Percentiles rank a stretch among this genome's conserved stretches.
Conservation (phyloP, 331 rosid species). For the Pyrus hybrid region DNA sequence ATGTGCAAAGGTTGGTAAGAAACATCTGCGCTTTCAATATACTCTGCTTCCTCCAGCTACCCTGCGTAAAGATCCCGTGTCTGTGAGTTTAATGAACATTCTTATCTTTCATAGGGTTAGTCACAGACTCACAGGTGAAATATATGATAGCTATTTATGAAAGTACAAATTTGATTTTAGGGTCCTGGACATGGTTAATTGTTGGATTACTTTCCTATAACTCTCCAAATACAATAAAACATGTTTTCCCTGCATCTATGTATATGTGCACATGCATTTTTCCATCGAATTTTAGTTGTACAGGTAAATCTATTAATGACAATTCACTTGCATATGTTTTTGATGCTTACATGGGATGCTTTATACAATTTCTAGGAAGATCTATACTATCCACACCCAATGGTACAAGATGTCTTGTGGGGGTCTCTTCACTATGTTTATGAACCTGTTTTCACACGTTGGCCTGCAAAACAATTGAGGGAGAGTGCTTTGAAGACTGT, state of each 20-base stretch:
- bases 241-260: background rate
- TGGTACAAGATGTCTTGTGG: slow-evolving; percentile 32
- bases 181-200: background rate
- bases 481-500: slow-evolving; percentile 24
- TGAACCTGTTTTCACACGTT: slow-evolving; percentile 25
- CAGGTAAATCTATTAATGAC: background rate
- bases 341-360: slow-evolving; percentile 2
- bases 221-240: background rate
- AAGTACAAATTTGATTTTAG: background rate
- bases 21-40: background rate
- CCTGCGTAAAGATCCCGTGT: background rate
- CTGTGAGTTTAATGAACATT: background rate
- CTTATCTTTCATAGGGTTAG: background rate
- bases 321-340: background rate
- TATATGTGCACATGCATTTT: no score
- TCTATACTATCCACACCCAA: slow-evolving; percentile 29
- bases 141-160: background rate
- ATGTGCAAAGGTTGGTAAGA: slow-evolving; percentile 3
- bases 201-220: background rate
- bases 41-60: background rate
- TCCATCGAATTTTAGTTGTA: background rate
- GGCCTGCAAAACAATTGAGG: slow-evolving; percentile 32
- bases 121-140: background rate
- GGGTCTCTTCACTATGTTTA: slow-evolving; percentile 26
- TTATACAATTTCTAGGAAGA: slow-evolving; percentile 20